Percentiles rank a stretch among this genome's conserved stretches.
Conservation (phyloP, 2,329 filamentous ascomycete genomes). For the Biscogniauxia sp. region DNA sequence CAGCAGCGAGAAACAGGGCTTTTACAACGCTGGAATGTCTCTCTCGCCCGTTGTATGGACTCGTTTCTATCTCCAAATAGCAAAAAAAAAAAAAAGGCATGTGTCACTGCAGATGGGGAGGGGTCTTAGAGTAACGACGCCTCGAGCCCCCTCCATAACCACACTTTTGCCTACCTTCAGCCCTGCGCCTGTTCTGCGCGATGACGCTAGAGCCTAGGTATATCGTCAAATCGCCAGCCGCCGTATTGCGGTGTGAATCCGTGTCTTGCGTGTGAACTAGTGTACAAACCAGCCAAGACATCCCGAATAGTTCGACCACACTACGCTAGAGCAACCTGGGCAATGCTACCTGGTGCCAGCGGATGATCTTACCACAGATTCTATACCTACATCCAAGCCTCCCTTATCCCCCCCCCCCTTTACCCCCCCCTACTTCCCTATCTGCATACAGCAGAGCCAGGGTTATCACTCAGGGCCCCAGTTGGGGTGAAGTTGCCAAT, state of each 20-base stretch:
- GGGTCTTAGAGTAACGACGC: neutral
- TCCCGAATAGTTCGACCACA: neutral
- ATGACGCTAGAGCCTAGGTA: neutral
- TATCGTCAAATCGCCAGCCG: neutral
- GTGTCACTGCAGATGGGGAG: neutral
- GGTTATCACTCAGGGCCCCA: neutral
- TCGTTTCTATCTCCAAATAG: neutral
- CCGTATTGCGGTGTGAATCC: neutral
- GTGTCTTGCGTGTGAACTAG: neutral
- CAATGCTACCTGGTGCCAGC: neutral
- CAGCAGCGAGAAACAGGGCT: neutral
- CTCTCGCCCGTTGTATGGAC: neutral
- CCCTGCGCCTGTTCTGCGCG: neutral
- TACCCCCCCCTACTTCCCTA: neutral
- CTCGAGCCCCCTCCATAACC: neutral
- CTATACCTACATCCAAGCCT: neutral
- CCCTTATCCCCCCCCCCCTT: neutral
- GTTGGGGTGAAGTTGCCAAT: neutral
- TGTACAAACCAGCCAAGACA: neutral
- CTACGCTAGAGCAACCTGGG: neutral
- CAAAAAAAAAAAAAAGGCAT: neutral
- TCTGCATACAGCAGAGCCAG: neutral
- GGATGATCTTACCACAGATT: neutral
- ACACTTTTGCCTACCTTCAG: neutral
- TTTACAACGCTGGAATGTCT: neutral